Conservation (phyloP, 345 rosid species). For the Punica granatum region DNA sequence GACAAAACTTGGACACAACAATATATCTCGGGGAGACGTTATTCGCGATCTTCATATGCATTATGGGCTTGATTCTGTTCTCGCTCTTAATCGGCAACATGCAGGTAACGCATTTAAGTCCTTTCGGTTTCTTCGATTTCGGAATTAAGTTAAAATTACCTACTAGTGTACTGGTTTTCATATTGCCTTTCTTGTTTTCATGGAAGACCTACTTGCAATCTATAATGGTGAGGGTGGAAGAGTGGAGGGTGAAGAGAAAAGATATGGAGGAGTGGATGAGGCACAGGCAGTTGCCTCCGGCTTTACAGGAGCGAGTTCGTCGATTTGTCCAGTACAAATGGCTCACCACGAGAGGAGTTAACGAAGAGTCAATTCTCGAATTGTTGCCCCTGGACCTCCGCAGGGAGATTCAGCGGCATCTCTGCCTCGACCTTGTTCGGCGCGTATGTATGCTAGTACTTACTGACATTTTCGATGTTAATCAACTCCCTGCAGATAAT, state of each 20-base stretch:
- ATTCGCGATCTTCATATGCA: slow-evolving; percentile 59
- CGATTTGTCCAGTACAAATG: slow-evolving; percentile 79
- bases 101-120: slow-evolving; percentile 49
- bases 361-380: slow-evolving; percentile 71
- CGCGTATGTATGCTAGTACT: slow-evolving; percentile 40
- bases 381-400: slow-evolving; percentile 79
- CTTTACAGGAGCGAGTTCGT: slow-evolving; percentile 70
- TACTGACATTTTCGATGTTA: not conserved
- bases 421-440: slow-evolving; percentile 83
- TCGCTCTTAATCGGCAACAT: slow-evolving; percentile 86
- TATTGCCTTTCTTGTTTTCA: slow-evolving; percentile 6
- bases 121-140: not conserved
- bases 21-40: slow-evolving; percentile 63
- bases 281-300: slow-evolving; percentile 79
- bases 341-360: slow-evolving; percentile 91
- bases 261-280: slow-evolving; percentile 99
- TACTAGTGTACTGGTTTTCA: too few relatives aligned
- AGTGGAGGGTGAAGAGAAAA: slow-evolving; percentile 80
- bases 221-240: slow-evolving; percentile 72
- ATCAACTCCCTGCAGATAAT: not conserved
- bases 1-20: slow-evolving; percentile 70
- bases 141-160: too few relatives aligned
- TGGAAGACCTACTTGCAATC: slow-evolving; percentile 81
- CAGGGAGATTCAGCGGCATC: slow-evolving; percentile 87
- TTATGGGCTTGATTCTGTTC: slow-evolving; percentile 60